phyloP scores from a whole-genome alignment of 192 early-diverging fungal species.

The Gaertneriomyces sp. region DNA sequence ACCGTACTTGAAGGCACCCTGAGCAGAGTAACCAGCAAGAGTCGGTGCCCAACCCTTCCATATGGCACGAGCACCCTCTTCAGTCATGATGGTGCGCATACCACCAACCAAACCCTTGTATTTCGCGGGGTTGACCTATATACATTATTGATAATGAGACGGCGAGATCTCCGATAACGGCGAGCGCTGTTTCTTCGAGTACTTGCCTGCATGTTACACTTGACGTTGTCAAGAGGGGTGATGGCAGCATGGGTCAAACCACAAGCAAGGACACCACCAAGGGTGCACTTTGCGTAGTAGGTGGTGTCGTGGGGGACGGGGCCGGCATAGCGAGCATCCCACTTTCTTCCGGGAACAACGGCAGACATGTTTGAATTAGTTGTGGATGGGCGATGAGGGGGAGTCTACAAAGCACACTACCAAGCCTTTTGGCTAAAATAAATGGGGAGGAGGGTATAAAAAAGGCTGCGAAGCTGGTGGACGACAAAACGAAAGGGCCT shows the following conservation, averaged over 20 bases:
- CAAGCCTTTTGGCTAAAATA: too few species aligned
- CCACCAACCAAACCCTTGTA: slow-evolving; percentile 41
- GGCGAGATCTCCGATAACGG: background rate
- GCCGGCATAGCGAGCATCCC: slow-evolving; percentile 34
- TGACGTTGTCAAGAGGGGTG: slow-evolving; percentile 40
- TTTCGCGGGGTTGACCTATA: slow-evolving; percentile 32
- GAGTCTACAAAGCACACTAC: too few species aligned
- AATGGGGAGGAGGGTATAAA: too few species aligned
- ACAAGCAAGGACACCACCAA: slow-evolving; percentile 62
- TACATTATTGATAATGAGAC: background rate
- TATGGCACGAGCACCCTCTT: slow-evolving; percentile 69
- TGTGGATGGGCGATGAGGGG: too few species aligned
- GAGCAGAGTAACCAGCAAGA: slow-evolving; percentile 76
- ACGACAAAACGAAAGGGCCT: too few species aligned
- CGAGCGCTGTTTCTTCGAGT: too few species aligned
- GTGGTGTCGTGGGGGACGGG: slow-evolving; percentile 39
- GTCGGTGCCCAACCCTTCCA: slow-evolving; percentile 75
- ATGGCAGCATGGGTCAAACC: slow-evolving; percentile 63
- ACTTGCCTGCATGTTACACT: slow-evolving; percentile 35
- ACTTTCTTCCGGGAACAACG: background rate
- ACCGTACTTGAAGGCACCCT: slow-evolving; percentile 86
- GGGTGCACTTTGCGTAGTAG: slow-evolving; percentile 62
- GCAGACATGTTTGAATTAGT: background rate
- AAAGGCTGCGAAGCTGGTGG: too few species aligned
- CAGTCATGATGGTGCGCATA: slow-evolving; percentile 44